Conservation (phyloP, 345 rosid genomes). For the Salix brachista region DNA sequence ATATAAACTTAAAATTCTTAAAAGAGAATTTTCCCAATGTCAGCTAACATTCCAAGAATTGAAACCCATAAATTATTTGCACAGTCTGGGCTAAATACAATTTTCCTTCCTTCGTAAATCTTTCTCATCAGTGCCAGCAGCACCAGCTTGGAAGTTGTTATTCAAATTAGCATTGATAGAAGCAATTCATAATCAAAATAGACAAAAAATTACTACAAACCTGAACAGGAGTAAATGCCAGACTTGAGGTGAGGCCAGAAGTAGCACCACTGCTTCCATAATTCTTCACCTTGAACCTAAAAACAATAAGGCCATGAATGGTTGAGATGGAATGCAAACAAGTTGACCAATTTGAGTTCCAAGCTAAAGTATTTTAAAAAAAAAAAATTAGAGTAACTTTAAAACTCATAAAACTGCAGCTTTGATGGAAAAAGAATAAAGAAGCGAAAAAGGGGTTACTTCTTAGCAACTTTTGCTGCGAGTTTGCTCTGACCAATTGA, state of each 20-base stretch:
- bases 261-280: slow-evolving; percentile 85
- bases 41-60: neutral
- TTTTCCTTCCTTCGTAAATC: neutral
- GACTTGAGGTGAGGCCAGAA: slow-evolving; percentile 85
- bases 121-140: neutral
- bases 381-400: neutral
- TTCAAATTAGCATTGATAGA: neutral
- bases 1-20: neutral
- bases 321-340: neutral
- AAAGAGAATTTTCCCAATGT: neutral
- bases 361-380: neutral
- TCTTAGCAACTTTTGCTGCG: slow-evolving; percentile 88
- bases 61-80: neutral
- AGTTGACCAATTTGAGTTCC: neutral
- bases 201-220: slow-evolving; percentile 29
- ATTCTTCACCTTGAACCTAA: slow-evolving; percentile 79
- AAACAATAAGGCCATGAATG: slow-evolving; percentile 5
- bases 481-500: slow-evolving; percentile 86
- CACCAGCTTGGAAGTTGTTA: neutral
- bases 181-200: slow-evolving; percentile 8
- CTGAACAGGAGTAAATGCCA: slow-evolving; percentile 96
- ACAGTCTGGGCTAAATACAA: neutral
- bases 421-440: neutral
- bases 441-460: slow-evolving; percentile 31
- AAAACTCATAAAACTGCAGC: neutral